Conservation (phyloP, 805 yeast genomes). For the Cyberlindnera nakhonratchasimensis region DNA sequence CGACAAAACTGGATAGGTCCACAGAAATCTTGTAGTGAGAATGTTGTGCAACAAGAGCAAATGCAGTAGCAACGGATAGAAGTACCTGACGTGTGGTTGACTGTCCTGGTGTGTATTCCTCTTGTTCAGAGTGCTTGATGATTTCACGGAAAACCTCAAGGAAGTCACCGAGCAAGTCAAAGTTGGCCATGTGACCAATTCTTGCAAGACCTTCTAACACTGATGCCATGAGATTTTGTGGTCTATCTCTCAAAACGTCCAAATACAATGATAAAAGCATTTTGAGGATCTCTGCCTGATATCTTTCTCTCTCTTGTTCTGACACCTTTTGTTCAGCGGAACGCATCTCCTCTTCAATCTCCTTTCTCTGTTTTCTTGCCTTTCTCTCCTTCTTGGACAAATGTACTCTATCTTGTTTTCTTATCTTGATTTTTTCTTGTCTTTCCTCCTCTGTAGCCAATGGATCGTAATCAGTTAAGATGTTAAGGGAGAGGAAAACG, state of each 20-base stretch:
- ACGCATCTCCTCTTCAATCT: conserved; percentile 84
- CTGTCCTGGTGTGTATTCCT: conserved; percentile 40
- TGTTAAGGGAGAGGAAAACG: conserved; percentile 61
- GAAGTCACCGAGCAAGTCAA: conserved; percentile 90
- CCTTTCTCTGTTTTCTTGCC: conserved; percentile 78
- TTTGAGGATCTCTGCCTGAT: conserved; percentile 81
- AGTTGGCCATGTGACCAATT: conserved; percentile 89
- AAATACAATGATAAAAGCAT: conserved; percentile 68
- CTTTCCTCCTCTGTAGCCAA: conserved; percentile 46
- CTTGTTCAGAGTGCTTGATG: conserved; percentile 47
- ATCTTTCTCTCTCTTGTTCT: conserved; percentile 79
- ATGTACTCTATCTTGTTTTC: conserved; percentile 87
- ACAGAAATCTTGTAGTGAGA: conserved; percentile 67
- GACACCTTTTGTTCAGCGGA: conserved; percentile 86
- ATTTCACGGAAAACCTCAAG: conserved; percentile 85
- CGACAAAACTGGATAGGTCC: conserved; percentile 78
- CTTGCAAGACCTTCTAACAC: conserved; percentile 89
- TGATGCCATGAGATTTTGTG: conserved; percentile 70
- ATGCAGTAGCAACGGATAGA: conserved; percentile 85
- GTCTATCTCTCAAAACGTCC: conserved; percentile 64
- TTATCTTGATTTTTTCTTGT: conserved; percentile 46
- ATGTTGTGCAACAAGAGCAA: conserved; percentile 77
- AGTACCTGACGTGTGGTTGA: conserved; percentile 63
- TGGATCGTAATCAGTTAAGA: conserved; percentile 72
- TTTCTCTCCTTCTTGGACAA: conserved; percentile 88